A percentile compares a stretch with the other conserved stretches of the same genome.
These are phyloP conservation scores for Penicillium corylophilum DNA, from an alignment of 2,329 filamentous ascomycete genomes.

Conservation along the genomic window DNA sequence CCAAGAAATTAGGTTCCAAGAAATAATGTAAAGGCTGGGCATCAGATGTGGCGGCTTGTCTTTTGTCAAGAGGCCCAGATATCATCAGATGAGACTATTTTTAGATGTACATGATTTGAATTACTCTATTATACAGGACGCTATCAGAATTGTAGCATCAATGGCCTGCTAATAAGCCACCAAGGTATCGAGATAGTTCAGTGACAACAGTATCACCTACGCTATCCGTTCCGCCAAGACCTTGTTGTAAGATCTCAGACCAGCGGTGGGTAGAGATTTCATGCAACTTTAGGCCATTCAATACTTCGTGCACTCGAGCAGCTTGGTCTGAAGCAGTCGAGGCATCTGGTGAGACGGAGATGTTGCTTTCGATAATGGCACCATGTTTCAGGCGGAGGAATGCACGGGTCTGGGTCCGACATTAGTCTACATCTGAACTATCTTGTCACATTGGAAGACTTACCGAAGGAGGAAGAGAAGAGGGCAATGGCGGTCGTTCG, in stretches of 20 bases:
- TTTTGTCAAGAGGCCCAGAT: not conserved
- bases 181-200: slow-evolving; percentile 28
- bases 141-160: not conserved
- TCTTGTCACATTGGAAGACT: slow-evolving; percentile 19
- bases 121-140: slow-evolving; percentile 4
- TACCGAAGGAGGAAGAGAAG: slow-evolving; percentile 50
- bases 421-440: not conserved
- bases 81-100: not conserved
- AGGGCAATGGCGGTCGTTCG: slow-evolving; percentile 52
- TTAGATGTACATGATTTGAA: not conserved
- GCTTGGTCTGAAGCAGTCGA: slow-evolving; percentile 34
- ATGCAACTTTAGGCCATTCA: slow-evolving; percentile 48
- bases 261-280: slow-evolving; percentile 43
- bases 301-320: slow-evolving; percentile 28
- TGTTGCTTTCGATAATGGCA: slow-evolving; percentile 39
- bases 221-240: slow-evolving; percentile 15
- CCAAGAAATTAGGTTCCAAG: not conserved
- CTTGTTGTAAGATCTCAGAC: slow-evolving; percentile 23
- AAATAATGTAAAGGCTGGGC: not conserved
- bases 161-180: slow-evolving; percentile 26
- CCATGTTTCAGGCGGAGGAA: slow-evolving; percentile 44
- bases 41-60: not conserved
- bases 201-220: slow-evolving; percentile 15
- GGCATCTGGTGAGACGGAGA: slow-evolving; percentile 39
- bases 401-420: slow-evolving; percentile 36